A percentile compares a stretch with the other conserved stretches of the same genome.
Conservation (phyloP, 345 rosid species). For the Hibiscus tridactylites region DNA sequence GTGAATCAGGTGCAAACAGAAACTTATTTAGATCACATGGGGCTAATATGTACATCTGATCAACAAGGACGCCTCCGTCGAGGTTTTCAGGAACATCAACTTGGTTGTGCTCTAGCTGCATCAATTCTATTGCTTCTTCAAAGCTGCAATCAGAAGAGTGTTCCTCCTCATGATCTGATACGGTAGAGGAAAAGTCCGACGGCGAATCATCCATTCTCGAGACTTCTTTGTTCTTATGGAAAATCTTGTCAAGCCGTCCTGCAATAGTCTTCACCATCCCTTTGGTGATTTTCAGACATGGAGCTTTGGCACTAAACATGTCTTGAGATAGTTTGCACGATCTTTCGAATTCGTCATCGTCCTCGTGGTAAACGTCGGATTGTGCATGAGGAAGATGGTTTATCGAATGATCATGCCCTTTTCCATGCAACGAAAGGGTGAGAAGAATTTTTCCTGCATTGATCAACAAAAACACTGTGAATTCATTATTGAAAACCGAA, state of each 20-base stretch:
- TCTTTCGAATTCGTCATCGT: slow-evolving; percentile 25
- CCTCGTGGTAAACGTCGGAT: slow-evolving; percentile 24
- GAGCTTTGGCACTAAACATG: slow-evolving; percentile 27
- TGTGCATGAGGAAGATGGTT: slow-evolving; percentile 21
- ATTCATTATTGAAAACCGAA: neutral
- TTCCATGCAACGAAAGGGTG: slow-evolving; percentile 45
- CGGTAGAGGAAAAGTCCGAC: slow-evolving; percentile 29
- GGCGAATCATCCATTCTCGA: slow-evolving; percentile 31
- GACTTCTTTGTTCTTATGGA: slow-evolving; percentile 47
- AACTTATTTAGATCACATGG: slow-evolving; percentile 46
- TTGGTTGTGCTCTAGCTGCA: slow-evolving; percentile 38
- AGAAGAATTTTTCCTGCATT: slow-evolving; percentile 72
- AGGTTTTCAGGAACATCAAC: slow-evolving; percentile 65
- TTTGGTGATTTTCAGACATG: slow-evolving; percentile 32
- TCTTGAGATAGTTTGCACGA: slow-evolving; percentile 22
- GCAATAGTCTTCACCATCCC: slow-evolving; percentile 57
- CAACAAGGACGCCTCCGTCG: slow-evolving; percentile 60
- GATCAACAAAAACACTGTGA: neutral
- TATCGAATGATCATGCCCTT: slow-evolving; percentile 22
- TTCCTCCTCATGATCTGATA: slow-evolving; percentile 62
- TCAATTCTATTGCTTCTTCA: slow-evolving; percentile 51
- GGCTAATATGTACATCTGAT: slow-evolving; percentile 38
- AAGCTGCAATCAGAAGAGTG: slow-evolving; percentile 36
- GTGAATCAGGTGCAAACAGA: slow-evolving; percentile 65
- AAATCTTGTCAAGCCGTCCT: slow-evolving; percentile 45